These are phyloP conservation scores for Chaetoscypha palmicola DNA, from an alignment of 2,329 filamentous ascomycete species.

Conservation along the genomic window DNA sequence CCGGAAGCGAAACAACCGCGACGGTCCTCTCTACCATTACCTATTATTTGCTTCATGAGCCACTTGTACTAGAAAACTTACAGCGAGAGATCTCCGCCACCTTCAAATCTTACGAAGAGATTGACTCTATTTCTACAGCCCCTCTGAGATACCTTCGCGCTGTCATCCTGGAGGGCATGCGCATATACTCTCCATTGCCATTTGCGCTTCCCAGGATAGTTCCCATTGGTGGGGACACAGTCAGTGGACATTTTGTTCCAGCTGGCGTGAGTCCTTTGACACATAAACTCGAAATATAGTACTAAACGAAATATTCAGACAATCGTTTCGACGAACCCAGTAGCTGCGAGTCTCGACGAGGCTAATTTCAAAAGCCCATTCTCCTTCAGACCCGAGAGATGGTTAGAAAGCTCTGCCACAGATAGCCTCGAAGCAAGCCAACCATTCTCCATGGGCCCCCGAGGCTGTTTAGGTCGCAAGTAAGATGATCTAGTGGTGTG, in stretches of 20 bases:
- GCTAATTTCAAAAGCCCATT: too few relatives aligned
- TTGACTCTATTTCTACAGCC: conserved; percentile 30
- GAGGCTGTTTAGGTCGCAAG: too few relatives aligned
- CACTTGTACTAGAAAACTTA: conserved; percentile 28
- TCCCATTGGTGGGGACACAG: conserved; percentile 15
- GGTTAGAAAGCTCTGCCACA: too few relatives aligned
- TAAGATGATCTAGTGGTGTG: too few relatives aligned
- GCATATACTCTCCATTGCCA: conserved; percentile 33
- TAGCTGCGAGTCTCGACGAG: too few relatives aligned
- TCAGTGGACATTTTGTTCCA: conserved; percentile 10
- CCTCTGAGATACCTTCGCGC: conserved; percentile 36
- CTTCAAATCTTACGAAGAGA: conserved; percentile 34
- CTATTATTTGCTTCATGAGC: conserved; percentile 29
- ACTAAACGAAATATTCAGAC: too few relatives aligned
- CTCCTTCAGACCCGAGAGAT: too few relatives aligned
- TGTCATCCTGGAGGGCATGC: conserved; percentile 36
- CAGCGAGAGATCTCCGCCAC: conserved; percentile 34
- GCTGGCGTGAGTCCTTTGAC: conserved; percentile 2
- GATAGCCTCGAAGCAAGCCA: too few relatives aligned
- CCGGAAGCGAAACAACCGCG: conserved; percentile 20
- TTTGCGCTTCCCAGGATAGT: conserved; percentile 14
- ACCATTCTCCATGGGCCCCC: too few relatives aligned
- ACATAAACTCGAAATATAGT: too few relatives aligned
- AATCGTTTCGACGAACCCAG: too few relatives aligned
- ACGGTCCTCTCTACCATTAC: conserved; percentile 14